These are phyloP conservation scores for Suhomyces sp. DNA, from an alignment of 805 yeast genomes.

Conservation along the genomic window DNA sequence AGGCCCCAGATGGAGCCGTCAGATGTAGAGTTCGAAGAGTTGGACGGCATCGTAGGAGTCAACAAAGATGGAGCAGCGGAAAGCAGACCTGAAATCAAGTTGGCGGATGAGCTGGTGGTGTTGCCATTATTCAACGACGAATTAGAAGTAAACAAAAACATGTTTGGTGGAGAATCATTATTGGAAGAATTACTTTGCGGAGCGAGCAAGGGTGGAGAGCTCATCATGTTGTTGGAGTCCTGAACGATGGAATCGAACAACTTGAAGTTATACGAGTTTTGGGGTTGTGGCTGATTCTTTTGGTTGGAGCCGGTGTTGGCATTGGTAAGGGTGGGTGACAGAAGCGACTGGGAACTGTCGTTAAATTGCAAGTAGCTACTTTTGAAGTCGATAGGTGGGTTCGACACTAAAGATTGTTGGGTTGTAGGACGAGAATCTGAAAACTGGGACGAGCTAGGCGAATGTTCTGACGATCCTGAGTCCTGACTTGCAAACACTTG, in stretches of 20 bases:
- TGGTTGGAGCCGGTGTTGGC: neutral
- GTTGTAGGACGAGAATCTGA: conserved; percentile 1
- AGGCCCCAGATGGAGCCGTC: conserved; percentile 23
- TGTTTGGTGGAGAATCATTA: conserved; percentile 24
- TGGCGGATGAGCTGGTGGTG: neutral
- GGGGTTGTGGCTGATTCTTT: conserved; percentile 6
- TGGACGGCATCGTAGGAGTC: conserved; percentile 14
- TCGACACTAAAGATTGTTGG: neutral
- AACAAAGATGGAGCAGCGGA: neutral
- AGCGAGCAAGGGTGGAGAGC: conserved; percentile 22
- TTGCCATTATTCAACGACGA: neutral
- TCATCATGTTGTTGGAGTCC: conserved; percentile 6
- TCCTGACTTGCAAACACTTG: conserved; percentile 1
- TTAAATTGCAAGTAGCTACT: conserved; percentile 15
- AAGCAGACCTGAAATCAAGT: neutral
- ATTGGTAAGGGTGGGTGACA: conserved; percentile 9
- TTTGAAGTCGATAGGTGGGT: conserved; percentile 13
- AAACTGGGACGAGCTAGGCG: neutral
- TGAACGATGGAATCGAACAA: conserved; percentile 15
- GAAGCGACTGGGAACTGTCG: conserved; percentile 18
- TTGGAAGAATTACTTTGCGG: conserved; percentile 13
- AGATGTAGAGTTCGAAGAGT: conserved; percentile 3
- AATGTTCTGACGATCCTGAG: neutral
- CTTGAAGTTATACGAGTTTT: conserved; percentile 14
- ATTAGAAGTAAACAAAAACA: conserved; percentile 13